Conservation (phyloP, 164 flowering plant species). For the Cinnamomum micranthum region DNA sequence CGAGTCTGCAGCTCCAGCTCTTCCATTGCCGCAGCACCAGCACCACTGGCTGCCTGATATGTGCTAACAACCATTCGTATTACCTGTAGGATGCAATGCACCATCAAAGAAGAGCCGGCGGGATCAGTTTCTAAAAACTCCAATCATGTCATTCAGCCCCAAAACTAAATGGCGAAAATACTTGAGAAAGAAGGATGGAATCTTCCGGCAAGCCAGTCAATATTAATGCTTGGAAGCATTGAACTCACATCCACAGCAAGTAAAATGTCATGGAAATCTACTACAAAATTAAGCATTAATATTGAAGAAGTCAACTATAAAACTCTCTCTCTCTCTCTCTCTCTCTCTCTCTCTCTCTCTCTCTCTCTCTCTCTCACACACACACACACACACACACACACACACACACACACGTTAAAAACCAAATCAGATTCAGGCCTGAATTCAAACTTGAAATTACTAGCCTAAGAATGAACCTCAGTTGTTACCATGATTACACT, state of each 20-base stretch:
- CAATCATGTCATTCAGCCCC: neutral
- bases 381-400: too few species aligned
- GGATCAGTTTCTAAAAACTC: neutral
- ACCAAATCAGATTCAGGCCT: too few species aligned
- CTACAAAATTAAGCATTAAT: too few species aligned
- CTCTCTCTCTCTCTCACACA: too few species aligned
- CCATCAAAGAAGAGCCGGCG: neutral
- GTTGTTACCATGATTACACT: too few species aligned
- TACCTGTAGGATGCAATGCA: conserved; percentile 41
- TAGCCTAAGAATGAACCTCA: too few species aligned
- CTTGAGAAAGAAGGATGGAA: neutral
- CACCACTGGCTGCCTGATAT: conserved; percentile 99
- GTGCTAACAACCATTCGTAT: conserved; percentile 97
- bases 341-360: too few species aligned
- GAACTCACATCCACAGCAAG: neutral
- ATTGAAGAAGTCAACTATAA: too few species aligned
- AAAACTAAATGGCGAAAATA: neutral
- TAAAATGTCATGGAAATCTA: neutral
- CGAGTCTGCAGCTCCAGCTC: conserved; percentile 95
- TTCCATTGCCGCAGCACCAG: conserved; percentile 99
- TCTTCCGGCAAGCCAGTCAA: neutral
- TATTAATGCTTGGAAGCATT: neutral
- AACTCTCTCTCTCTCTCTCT: too few species aligned
- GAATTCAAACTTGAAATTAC: too few species aligned
- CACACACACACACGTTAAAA: too few species aligned